Base-by-base conservation (phyloP, 129 eudicot genomes). In the Heracleum sosnowskyi region DNA sequence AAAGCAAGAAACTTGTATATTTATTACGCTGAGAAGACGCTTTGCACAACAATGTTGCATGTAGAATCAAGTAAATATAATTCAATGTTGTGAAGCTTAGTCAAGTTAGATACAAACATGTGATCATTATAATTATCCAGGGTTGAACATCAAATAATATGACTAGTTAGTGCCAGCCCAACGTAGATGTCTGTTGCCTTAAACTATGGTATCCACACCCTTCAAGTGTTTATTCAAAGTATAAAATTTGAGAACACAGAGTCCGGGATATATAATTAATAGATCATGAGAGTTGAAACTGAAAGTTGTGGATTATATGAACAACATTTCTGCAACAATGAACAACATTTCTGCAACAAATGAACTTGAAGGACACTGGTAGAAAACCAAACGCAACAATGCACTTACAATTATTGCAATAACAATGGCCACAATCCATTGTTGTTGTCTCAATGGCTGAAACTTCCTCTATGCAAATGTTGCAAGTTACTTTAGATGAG, bases 381-480 rank as follows among this genome's bases (percentile, higher is more conserved):
- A 39, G 51, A 42, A 44, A 73, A 73, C 57, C 47, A 42, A 66
- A 31, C 28, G 10, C 71, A 70, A 76, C 22, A 40, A 79, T 33
- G 64, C 20, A 16, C 96, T 90, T 82, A 92, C 97, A 92, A 5
- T 79, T 68, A 71, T 90, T 90, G 90, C 97, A 92, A 78, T 83
- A 92, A 66, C 83, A 85, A 78, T 92, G 97, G 64, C 92, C 91
- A 79, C 97, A 92, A 51, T 90, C 97, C 97, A 92, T 92, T 82
- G 75, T 74, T n/a, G 96, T 88, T 68, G 77, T 76, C 40, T 82
- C 83, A 1, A 47, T 39, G 12, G 77, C 78, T 16, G 88, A 84
- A 71, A 90, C 82, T 31, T 87, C 90, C 20, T 92, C 97, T 47
- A 84, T 82, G 76, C 97, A 92, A 49, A 92, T 84, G 36, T 83